phyloP scores from a whole-genome alignment of 2,329 filamentous ascomycete species.

The Tolypocladium inflatum region DNA sequence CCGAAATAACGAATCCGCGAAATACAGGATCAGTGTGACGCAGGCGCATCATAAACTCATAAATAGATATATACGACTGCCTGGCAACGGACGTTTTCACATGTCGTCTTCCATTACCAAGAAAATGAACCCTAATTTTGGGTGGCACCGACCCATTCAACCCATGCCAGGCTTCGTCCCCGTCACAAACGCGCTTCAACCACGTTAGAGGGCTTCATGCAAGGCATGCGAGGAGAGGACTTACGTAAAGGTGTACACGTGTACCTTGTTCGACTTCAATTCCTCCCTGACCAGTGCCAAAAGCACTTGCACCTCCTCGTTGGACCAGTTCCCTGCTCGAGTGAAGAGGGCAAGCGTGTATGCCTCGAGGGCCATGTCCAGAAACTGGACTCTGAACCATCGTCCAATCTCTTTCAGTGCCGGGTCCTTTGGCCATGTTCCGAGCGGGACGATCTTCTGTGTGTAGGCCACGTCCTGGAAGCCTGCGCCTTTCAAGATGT shows the following conservation, averaged over 20 bases:
- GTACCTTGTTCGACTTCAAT: constrained; percentile 13
- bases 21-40: no score
- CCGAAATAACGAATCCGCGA: no score
- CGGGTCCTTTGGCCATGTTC: constrained; percentile 30
- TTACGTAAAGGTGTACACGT: constrained; percentile 14
- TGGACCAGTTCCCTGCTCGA: constrained; percentile 10
- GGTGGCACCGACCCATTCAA: no score
- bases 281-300: constrained; percentile 13
- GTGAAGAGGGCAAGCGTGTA: constrained; percentile 15
- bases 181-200: no score
- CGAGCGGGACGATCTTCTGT: constrained; percentile 24
- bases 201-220: no score
- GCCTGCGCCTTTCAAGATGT: constrained; percentile 13
- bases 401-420: constrained; percentile 22
- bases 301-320: constrained; percentile 13
- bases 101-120: no score
- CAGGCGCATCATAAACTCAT: no score
- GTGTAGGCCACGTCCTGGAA: constrained; percentile 18
- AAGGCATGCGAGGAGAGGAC: neutral
- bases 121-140: no score
- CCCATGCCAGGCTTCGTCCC: no score
- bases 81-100: no score
- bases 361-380: constrained; percentile 10
- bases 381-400: constrained; percentile 9
- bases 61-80: no score